Base-by-base conservation (phyloP, 495 filamentous ascomycete genomes). In the Cetradonia linearis region DNA sequence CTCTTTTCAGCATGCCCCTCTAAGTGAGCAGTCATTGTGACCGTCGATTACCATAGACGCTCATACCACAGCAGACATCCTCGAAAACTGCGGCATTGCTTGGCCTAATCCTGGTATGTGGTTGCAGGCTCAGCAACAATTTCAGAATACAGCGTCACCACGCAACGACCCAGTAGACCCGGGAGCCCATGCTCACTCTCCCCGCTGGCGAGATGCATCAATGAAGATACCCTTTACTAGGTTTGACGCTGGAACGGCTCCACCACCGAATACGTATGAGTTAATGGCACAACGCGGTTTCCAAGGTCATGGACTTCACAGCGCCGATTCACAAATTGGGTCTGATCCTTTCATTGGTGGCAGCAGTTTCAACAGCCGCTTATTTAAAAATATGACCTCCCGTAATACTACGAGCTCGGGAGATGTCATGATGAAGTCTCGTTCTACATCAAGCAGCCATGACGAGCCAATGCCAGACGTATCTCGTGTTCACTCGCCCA, bases 1-100 rank as follows among this genome's bases (percentile, higher is more conserved):
- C 69, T 84, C 89, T 8, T 95, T 94, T 65, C 88, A 93, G 67
- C 88, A 92, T 78, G 89, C 87, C 50, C 90, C 90, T 7, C 71
- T 88, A 30, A 78, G 89, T 92, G 73, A 69, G 77, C 70, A 50
- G 18, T 18, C 59, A 55, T 20, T 3, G 28, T n/a, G 50, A 30
- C 38, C 2, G 33, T n/a, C 36, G 27, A 28, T 59, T n/a, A 55
- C 56, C 23, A 31, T 62, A 66, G n/a, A 72, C n/a, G 40, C 56
- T 62, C 37, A 67, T 59, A 63, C 49, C 5, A 37, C 10, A 28
- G 18, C 62, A 84, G 88, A 87, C 44, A 76, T 91, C 13, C 76
- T 93, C n/a, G 87, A 92, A 67, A 78, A 72, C 57, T 85, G 82
- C 37, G 79, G 77, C n/a, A 89, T 93, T 66, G 87, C 88, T 18